Base-by-base conservation (phyloP, 768 basidiomycete genomes). In the Termitomyces sp. region DNA sequence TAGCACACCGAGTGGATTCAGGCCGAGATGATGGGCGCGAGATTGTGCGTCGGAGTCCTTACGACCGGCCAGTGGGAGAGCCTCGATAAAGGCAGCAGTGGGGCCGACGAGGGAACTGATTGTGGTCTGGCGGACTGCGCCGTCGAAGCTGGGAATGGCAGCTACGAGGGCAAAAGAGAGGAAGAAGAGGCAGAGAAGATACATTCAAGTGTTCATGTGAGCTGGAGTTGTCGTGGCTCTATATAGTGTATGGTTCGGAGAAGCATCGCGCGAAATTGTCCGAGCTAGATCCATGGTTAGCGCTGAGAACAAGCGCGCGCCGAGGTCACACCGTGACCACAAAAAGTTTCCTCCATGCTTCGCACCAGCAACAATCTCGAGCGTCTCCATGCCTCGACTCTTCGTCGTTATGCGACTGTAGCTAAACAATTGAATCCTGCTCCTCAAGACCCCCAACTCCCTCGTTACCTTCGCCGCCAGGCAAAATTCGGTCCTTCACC, bases 71-170 rank as follows among this genome's bases (percentile, higher is more conserved):
- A 72, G 66, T 9, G 68, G 72, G 40, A 75, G 60, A 25, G 73
- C 73, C 60, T 75, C 66, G 41, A 82, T 74, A 54, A 68, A 69
- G 0, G 78, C 69, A n/a, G 75, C 65, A 10, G 74, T 71, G 35
- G 78, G 73, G 38, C 57, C 57, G 19, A 81, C 76, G 14, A 81
- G 66, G 40, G 71, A 72, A 19, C 70, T 69, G 23, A 80, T 77
- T 10, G 74, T 68, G 38, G 67, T 63, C 34, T 73, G 68, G 16
- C 71, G 63, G 31, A 65, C 68, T 37, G 74, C 61, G n/a, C 71
- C 75, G 27, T 53, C 44, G 23, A 75, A 80, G 19, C 76, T 74
- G 14, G 80, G 79, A 45, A 80, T 63, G 3, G 73, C 73, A 21
- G 59, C 32, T 19, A 71, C 73, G 8, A 56, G 34, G 42, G 63